Conservation (phyloP, 345 rosid species). For the Crucihimalaya himalaica region DNA sequence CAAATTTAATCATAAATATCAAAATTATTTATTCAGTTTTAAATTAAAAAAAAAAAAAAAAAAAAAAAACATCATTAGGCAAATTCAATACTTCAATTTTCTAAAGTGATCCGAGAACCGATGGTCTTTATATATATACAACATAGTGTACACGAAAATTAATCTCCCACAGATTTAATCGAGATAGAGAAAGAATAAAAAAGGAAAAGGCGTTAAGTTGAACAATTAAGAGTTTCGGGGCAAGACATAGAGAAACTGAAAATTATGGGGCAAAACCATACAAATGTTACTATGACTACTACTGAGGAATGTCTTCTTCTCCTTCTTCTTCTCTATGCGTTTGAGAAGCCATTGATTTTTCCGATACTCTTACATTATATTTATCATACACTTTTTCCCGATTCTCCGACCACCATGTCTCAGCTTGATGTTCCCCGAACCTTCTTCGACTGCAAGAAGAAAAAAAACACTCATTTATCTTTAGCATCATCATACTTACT, state of each 20-base stretch:
- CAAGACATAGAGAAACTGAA: conserved; percentile 8
- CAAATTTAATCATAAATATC: background rate
- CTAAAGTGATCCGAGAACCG: conserved; percentile 7
- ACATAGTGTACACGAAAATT: conserved; percentile 22
- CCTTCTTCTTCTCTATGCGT: conserved; percentile 38
- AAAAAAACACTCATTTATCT: background rate
- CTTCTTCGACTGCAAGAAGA: conserved; percentile 69
- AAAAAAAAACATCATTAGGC: background rate
- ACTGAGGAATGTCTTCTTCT: conserved; percentile 21
- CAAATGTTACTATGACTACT: conserved; percentile 26
- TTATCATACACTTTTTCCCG: conserved; percentile 81
- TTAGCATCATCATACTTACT: conserved; percentile 21
- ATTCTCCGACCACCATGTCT: conserved; percentile 98
- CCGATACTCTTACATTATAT: conserved; percentile 78
- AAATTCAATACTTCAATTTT: too few relatives aligned
- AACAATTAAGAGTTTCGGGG: conserved; percentile 27
- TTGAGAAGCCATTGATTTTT: conserved; percentile 61
- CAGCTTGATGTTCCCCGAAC: conserved; percentile 95
- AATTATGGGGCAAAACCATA: conserved; percentile 16
- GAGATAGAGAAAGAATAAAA: background rate
- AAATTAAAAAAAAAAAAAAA: background rate
- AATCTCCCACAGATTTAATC: conserved; percentile 21
- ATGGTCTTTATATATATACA: conserved; percentile 33
- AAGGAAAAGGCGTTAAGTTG: background rate
- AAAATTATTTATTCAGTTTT: background rate